Evolutionary conservation across 2,329 filamentous ascomycete genomes (phyloP).

Genomic region (Aspergillus glaucus): DNA sequence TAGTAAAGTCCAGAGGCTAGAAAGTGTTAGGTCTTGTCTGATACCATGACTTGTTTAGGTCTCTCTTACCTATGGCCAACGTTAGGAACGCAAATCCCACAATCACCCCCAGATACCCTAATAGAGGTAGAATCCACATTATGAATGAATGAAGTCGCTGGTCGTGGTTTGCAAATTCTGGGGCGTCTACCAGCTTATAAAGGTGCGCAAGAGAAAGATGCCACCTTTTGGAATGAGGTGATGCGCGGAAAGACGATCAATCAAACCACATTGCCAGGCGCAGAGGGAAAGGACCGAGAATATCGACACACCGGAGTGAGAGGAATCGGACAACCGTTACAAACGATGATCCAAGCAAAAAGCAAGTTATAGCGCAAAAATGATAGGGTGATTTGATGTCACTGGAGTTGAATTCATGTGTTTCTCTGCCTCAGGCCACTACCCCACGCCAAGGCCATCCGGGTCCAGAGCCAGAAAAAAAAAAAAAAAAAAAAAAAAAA

Average conservation of each 20-base stretch:
- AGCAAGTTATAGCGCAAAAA: no score
- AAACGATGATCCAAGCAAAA: no score
- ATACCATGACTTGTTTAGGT: constrained; percentile 5
- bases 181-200: no score
- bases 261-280: not conserved
- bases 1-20: constrained; percentile 96
- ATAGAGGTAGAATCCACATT: constrained; percentile 93
- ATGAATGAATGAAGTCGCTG: constrained; percentile 18
- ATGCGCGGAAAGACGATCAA: not conserved
- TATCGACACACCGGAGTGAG: no score
- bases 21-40: constrained; percentile 4
- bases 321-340: no score
- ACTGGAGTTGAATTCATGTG: no score
- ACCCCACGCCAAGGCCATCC: not conserved
- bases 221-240: constrained; percentile 1
- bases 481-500: not conserved
- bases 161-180: not conserved
- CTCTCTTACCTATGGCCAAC: constrained; percentile 69
- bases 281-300: no score
- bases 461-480: not conserved
- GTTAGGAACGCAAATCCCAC: constrained; percentile 92
- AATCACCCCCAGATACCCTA: constrained; percentile 82
- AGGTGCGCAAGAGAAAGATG: not conserved
- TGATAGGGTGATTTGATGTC: no score
- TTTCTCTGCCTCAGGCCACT: not conserved